These are phyloP conservation scores for Paecilomyces sp. DNA, from an alignment of 2,329 filamentous ascomycete species.

Conservation along the genomic window DNA sequence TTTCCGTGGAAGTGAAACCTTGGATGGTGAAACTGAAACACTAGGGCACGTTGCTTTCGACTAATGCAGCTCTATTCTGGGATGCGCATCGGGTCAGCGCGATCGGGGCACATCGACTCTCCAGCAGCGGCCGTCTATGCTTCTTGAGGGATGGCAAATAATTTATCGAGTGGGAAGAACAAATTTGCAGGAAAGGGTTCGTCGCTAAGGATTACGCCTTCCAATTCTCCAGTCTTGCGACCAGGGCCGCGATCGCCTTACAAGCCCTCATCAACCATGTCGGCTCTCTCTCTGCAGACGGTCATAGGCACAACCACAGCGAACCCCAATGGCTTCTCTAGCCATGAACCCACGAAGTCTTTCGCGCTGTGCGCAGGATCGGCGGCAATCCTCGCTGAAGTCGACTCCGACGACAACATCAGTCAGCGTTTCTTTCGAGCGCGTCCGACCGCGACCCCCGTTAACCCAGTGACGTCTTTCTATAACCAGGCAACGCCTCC, in stretches of 20 bases:
- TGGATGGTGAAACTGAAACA: neutral
- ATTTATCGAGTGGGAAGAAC: constrained; percentile 25
- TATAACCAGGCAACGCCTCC: constrained; percentile 51
- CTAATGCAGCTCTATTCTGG: constrained; percentile 21
- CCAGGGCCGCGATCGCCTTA: constrained; percentile 58
- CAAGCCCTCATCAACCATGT: constrained; percentile 36
- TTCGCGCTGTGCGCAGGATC: constrained; percentile 93
- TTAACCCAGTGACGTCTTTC: constrained; percentile 53
- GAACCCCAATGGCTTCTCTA: constrained; percentile 80
- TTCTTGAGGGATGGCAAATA: constrained; percentile 30
- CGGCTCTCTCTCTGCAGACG: constrained; percentile 63
- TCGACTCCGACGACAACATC: constrained; percentile 58
- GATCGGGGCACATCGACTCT: constrained; percentile 20
- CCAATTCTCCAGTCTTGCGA: constrained; percentile 63
- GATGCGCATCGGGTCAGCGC: constrained; percentile 17
- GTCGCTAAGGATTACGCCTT: constrained; percentile 62
- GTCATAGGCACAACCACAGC: constrained; percentile 87
- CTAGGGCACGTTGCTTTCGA: constrained; percentile 1
- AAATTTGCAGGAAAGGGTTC: constrained; percentile 24
- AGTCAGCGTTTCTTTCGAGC: constrained; percentile 87
- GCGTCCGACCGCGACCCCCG: constrained; percentile 61
- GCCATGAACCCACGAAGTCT: constrained; percentile 57
- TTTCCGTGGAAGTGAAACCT: neutral
- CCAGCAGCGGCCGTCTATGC: constrained; percentile 8
- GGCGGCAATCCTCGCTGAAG: constrained; percentile 79